Evolutionary conservation across 192 early-diverging fungal genomes (phyloP).

Genomic region (Linnemannia elongata): DNA sequence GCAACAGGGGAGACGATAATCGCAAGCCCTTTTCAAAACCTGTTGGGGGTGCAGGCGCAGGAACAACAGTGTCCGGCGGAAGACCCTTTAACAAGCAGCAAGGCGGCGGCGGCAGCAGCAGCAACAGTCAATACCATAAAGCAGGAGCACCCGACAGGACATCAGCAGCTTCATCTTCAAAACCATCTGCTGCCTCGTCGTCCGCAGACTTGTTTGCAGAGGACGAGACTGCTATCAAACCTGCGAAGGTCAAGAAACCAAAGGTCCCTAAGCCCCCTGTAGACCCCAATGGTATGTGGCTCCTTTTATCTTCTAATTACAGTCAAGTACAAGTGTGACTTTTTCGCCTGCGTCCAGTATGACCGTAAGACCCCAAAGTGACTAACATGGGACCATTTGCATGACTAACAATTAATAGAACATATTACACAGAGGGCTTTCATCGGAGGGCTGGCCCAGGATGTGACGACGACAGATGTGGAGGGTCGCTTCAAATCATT

Average conservation of each 20-base stretch:
- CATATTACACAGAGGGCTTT: constrained; percentile 72
- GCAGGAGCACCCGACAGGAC: not conserved
- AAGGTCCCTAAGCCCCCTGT: constrained; percentile 43
- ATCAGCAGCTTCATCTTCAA: constrained; percentile 1
- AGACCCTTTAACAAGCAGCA: not conserved
- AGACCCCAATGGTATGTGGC: constrained; percentile 47
- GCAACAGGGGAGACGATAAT: not conserved
- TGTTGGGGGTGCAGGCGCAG: not conserved
- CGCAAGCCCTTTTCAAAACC: constrained; percentile 32
- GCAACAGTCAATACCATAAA: not conserved
- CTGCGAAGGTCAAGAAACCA: constrained; percentile 46
- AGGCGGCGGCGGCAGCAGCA: not conserved
- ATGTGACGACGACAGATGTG: constrained; percentile 69
- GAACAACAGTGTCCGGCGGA: not conserved
- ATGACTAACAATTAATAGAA: constrained; percentile 4
- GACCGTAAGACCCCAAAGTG: not conserved
- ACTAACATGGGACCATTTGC: not conserved
- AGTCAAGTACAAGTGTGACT: not conserved
- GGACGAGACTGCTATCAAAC: constrained; percentile 14
- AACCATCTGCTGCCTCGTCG: constrained; percentile 2
- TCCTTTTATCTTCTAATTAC: not conserved
- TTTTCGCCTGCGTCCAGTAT: not conserved
- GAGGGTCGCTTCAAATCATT: constrained; percentile 79
- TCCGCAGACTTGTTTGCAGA: constrained; percentile 26
- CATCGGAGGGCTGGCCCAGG: constrained; percentile 79